Base-by-base conservation (phyloP, 805 yeast genomes). In the Ascoidea asiatica region DNA sequence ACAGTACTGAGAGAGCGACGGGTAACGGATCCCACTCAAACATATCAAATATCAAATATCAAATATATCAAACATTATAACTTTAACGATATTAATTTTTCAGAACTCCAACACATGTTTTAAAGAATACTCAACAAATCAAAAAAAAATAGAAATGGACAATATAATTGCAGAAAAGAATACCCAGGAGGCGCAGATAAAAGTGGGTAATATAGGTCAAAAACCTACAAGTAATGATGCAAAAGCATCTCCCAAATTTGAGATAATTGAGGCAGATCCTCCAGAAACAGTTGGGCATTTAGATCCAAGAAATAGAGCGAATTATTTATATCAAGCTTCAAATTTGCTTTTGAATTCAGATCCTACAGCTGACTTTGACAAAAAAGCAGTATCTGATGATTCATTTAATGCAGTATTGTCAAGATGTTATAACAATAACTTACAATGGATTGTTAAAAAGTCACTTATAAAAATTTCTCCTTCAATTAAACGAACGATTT, bases 401-500 rank as follows among this genome's bases (percentile, higher is more conserved):
- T 29, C 35, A 8, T 15, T 29, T 29, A 29, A 29, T 29, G 35
- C 8, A 11, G 15, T 29, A 11, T 29, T 29, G 35, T 29, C 35
- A 2, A 29, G 35, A 3, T 29, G 15, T 15, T 29, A 29, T 29
- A 15, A 11, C 35, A 2, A 29, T 15, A 29, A 29, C 15, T 11
- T 29, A 15, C 8, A 29, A 2, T 29, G 35, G 35, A 15, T 29
- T 15, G 35, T 29, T 15, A 29, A 29, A 29, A 29, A 29, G 35
- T 8, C 35, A 11, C 35, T 29, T 11, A 29, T 29, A 8, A 29
- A 29, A 3, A 11, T 29, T 8, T 29, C 8, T 29, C 88, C 89
- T 0, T 60, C 62, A 35, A 50, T 86, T 8, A 87, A 87, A 58
- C 66, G 95, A 51, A 66, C 72, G 0, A 55, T 79, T 15, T 87